These are phyloP conservation scores for Aurinia saxatilis DNA, from an alignment of 345 rosid genomes.

Conservation along the genomic window DNA sequence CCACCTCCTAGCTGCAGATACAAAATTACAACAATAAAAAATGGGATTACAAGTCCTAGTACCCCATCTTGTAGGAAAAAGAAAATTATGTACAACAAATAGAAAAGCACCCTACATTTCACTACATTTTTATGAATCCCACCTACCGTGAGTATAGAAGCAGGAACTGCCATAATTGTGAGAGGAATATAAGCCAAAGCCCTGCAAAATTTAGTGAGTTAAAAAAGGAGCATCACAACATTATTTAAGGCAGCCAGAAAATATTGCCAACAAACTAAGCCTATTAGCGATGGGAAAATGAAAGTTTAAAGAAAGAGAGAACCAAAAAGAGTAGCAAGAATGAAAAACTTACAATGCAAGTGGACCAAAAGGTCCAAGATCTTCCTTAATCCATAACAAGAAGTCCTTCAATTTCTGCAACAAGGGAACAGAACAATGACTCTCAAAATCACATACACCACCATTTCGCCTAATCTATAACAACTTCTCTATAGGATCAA, in stretches of 20 bases:
- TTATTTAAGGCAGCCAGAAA: neutral
- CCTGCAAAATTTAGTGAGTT: conserved; percentile 19
- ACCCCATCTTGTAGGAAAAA: neutral
- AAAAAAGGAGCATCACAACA: neutral
- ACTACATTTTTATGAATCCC: neutral
- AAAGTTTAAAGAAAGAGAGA: neutral
- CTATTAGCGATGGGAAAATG: neutral
- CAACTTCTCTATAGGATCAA: neutral
- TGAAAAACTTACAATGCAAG: conserved; percentile 41
- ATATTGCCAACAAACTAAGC: neutral
- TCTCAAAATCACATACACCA: neutral
- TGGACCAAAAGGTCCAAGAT: conserved; percentile 57
- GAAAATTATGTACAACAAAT: neutral
- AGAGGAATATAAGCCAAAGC: conserved; percentile 46
- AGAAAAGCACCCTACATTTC: neutral
- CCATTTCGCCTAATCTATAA: neutral
- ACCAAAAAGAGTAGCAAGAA: neutral
- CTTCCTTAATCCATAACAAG: conserved; percentile 49
- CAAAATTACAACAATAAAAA: neutral
- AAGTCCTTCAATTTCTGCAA: conserved; percentile 40
- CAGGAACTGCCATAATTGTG: conserved; percentile 44
- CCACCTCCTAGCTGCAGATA: conserved; percentile 92
- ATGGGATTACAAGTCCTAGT: neutral
- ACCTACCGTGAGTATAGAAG: conserved; percentile 52
- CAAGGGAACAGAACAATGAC: neutral